These are phyloP conservation scores for Phytophthora idaei DNA, from an alignment of 352 stramenopile genomes.

Conservation along the genomic window DNA sequence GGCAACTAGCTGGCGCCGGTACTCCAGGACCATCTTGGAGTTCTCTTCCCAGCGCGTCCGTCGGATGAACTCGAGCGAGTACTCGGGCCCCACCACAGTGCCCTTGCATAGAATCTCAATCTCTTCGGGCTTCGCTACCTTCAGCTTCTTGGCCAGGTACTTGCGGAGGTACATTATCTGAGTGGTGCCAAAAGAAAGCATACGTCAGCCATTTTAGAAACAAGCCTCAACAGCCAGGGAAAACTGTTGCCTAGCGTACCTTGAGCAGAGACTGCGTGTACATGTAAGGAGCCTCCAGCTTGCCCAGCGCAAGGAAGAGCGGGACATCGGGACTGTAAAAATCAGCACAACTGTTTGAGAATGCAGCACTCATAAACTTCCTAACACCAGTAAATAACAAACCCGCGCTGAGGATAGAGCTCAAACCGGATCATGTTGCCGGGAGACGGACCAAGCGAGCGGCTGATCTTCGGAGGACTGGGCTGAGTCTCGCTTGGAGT, in stretches of 20 bases:
- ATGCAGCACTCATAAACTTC: neutral
- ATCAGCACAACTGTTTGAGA: neutral
- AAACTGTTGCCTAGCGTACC: conserved; percentile 23
- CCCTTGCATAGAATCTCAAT: conserved; percentile 67
- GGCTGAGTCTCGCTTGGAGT: conserved; percentile 9
- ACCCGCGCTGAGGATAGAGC: conserved; percentile 50
- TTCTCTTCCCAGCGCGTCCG: conserved; percentile 60
- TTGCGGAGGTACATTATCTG: conserved; percentile 71
- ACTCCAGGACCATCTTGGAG: conserved; percentile 64
- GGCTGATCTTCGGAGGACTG: conserved; percentile 19
- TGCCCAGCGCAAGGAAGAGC: conserved; percentile 44
- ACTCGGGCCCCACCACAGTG: conserved; percentile 51
- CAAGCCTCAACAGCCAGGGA: neutral
- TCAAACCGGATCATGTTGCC: conserved; percentile 52
- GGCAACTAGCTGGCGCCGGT: conserved; percentile 42
- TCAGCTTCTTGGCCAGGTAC: conserved; percentile 59
- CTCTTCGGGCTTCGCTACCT: conserved; percentile 42
- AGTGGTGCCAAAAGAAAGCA: neutral
- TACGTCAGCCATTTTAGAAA: neutral
- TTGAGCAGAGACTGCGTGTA: conserved; percentile 52
- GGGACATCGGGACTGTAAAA: conserved; percentile 40
- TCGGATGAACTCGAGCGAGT: conserved; percentile 73
- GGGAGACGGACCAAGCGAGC: conserved; percentile 36
- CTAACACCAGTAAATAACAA: conserved; percentile 7
- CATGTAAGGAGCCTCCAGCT: conserved; percentile 43